Evolutionary conservation across 345 rosid genomes (phyloP).

Genomic region (Arabidopsis suecica): DNA sequence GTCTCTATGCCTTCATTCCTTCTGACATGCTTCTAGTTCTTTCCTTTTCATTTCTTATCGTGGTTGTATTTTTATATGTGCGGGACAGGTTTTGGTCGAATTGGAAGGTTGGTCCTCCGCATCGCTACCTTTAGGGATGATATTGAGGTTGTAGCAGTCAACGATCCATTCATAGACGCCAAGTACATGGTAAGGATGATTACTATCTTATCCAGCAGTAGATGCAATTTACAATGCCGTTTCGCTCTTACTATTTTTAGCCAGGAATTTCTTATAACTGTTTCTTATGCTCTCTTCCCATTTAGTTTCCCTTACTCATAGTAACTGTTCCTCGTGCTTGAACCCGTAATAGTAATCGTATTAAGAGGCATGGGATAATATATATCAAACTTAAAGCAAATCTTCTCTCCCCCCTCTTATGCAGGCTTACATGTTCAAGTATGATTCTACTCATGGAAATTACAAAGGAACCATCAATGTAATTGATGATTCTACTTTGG

Average conservation of each 20-base stretch:
- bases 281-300: not conserved
- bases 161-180: conserved; percentile 91
- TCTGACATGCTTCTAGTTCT: not conserved
- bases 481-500: conserved; percentile 79
- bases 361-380: conserved; percentile 5
- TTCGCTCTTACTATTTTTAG: not conserved
- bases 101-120: conserved; percentile 90
- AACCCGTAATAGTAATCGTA: not conserved
- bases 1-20: not conserved
- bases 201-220: conserved; percentile 3
- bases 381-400: conserved; percentile 1
- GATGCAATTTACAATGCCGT: not conserved
- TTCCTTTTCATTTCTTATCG: not conserved
- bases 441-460: conserved; percentile 94
- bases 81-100: conserved; percentile 89
- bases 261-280: not conserved
- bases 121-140: conserved; percentile 87
- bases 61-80: not conserved
- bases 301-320: not conserved
- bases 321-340: conserved; percentile 9
- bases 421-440: conserved; percentile 97
- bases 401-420: conserved; percentile 25
- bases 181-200: conserved; percentile 79
- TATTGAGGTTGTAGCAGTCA: conserved; percentile 84
- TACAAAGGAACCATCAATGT: conserved; percentile 77